Percentiles rank a stretch among this genome's conserved stretches.
Evolutionary conservation across 176 grass and related monocot genomes (phyloP).

Genomic region (maize (Zea mays)): DNA sequence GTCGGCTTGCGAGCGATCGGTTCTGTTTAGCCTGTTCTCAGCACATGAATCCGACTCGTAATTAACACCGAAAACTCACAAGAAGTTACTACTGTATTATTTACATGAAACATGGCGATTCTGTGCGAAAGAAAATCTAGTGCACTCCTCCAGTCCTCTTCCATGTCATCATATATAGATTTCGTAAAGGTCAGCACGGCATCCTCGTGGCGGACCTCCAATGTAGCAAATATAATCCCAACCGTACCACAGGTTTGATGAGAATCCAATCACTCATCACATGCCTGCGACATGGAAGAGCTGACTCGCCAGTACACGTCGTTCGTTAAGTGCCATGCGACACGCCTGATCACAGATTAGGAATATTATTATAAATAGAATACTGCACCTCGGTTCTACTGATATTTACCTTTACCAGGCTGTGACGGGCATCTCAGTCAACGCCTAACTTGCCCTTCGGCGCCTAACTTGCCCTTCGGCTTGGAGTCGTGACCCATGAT

Average conservation of each 20-base stretch:
- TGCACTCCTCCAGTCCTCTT: background rate
- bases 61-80: too few species aligned
- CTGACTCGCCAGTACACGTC: background rate
- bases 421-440: background rate
- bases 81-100: too few species aligned
- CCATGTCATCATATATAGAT: background rate
- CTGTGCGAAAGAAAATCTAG: background rate
- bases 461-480: background rate
- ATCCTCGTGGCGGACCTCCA: background rate
- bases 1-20: background rate
- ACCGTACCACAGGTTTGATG: background rate
- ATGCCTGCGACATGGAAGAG: background rate
- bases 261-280: slow-evolving; percentile 11
- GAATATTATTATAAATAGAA: background rate
- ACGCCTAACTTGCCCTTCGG: background rate
- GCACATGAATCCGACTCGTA: background rate
- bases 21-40: background rate
- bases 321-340: slow-evolving; percentile 15
- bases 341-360: background rate
- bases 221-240: background rate
- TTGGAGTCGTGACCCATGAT: background rate
- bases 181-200: background rate
- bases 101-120: too few species aligned
- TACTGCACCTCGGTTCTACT: background rate
- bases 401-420: background rate